A percentile compares a stretch with the other conserved stretches of the same genome.
phyloP scores from a whole-genome alignment of 2,329 filamentous ascomycete genomes.

The Chrysoporthe cubensis region DNA sequence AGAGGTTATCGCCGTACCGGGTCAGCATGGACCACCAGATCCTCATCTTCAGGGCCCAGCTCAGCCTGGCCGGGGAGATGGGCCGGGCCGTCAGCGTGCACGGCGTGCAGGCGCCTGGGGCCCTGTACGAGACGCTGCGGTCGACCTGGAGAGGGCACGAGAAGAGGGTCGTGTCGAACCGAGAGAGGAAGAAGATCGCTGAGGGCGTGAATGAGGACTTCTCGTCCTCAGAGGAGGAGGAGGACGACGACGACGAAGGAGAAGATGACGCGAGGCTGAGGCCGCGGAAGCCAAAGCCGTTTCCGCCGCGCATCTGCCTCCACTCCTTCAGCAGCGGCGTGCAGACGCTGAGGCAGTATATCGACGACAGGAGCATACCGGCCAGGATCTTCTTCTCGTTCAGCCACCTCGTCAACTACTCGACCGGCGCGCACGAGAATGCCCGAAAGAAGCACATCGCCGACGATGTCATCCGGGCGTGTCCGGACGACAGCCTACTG shows the following conservation, averaged over 20 bases:
- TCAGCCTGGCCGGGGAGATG: constrained; percentile 72
- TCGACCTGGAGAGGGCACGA: constrained; percentile 74
- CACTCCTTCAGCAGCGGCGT: constrained; percentile 87
- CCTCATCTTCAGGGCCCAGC: constrained; percentile 66
- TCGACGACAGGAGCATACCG: constrained; percentile 72
- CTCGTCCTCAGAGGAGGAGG: constrained; percentile 36
- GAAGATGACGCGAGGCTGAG: neutral
- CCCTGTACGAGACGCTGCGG: constrained; percentile 67
- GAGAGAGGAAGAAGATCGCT: constrained; percentile 57
- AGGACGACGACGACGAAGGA: constrained; percentile 30
- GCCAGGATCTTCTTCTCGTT: constrained; percentile 86
- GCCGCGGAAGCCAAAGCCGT: constrained; percentile 57
- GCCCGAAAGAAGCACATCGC: constrained; percentile 54
- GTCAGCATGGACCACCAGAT: constrained; percentile 73
- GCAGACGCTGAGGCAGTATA: constrained; percentile 77
- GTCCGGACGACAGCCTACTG: constrained; percentile 79
- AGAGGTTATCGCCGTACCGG: constrained; percentile 67
- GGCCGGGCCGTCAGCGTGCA: constrained; percentile 69
- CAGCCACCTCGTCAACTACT: constrained; percentile 80
- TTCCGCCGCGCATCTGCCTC: constrained; percentile 86
- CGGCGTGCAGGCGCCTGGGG: constrained; percentile 76
- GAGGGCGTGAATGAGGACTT: constrained; percentile 50
- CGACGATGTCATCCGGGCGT: constrained; percentile 61
- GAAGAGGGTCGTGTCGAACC: constrained; percentile 61
- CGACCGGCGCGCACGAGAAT: constrained; percentile 49